These are phyloP conservation scores for Blastocrithidia nonstop DNA, from an alignment of 208 protist genomes.

Conservation along the genomic window DNA sequence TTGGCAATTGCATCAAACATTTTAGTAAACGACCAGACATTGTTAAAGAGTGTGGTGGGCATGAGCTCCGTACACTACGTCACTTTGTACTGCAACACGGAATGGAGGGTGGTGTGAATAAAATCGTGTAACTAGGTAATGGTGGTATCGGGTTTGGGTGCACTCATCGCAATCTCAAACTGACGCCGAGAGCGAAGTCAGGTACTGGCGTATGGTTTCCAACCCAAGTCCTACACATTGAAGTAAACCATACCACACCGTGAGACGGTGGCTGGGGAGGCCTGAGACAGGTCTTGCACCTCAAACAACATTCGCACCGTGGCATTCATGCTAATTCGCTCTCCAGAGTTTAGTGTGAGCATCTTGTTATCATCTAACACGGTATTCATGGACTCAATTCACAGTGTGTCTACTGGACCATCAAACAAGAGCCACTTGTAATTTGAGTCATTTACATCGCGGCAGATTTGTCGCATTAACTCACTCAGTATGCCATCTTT, in stretches of 20 bases:
- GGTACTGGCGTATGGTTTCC: constrained; percentile 87
- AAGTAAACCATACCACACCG: constrained; percentile 98
- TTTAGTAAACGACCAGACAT: constrained; percentile 85
- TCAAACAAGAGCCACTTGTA: constrained; percentile 98
- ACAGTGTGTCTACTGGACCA: constrained; percentile 97
- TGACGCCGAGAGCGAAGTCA: constrained; percentile 84
- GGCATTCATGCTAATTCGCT: constrained; percentile 94
- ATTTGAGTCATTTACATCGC: constrained; percentile 78
- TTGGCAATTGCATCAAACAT: constrained; percentile 94
- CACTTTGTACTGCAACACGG: constrained; percentile 64
- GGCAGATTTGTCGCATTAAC: constrained; percentile 88
- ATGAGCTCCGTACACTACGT: constrained; percentile 85
- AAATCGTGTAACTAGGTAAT: constrained; percentile 72
- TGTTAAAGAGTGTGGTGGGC: constrained; percentile 69
- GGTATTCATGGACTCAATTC: constrained; percentile 99
- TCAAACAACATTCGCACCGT: constrained; percentile 97
- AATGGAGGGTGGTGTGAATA: constrained; percentile 68
- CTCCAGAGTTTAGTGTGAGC: constrained; percentile 96
- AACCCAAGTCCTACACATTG: constrained; percentile 89
- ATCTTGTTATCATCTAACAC: constrained; percentile 99
- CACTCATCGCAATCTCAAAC: constrained; percentile 80
- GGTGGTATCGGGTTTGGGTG: constrained; percentile 80
- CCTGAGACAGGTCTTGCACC: constrained; percentile 94
- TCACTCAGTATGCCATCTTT: constrained; percentile 95
- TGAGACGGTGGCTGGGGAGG: constrained; percentile 97